A percentile compares a stretch with the other conserved stretches of the same genome.
phyloP scores from a whole-genome alignment of 2,329 filamentous ascomycete species.

The Anisogramma anomala region DNA sequence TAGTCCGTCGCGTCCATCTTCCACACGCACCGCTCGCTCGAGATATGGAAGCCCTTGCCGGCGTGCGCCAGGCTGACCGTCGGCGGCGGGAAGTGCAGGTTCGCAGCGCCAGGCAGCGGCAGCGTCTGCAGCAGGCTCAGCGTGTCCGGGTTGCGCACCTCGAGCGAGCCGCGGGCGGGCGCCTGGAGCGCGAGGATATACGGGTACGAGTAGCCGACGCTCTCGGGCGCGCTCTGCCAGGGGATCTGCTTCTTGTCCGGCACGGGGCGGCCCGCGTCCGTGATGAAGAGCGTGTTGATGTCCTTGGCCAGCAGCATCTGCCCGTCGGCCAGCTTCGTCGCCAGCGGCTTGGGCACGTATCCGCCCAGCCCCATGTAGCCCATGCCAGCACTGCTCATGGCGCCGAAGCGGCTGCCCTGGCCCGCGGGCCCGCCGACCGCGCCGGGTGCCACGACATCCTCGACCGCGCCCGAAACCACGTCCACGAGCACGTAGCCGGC shows the following conservation, averaged over 20 bases:
- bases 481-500: conserved; percentile 85
- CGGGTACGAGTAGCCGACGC: conserved; percentile 91
- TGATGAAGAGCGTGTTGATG: conserved; percentile 87
- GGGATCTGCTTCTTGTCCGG: conserved; percentile 74
- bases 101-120: conserved; percentile 65
- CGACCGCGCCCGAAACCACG: conserved; percentile 59
- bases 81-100: conserved; percentile 83
- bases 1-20: conserved; percentile 91
- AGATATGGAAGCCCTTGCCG: conserved; percentile 88
- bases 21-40: conserved; percentile 86
- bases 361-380: conserved; percentile 92
- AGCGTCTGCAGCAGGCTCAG: conserved; percentile 82
- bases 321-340: conserved; percentile 68
- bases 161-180: conserved; percentile 69
- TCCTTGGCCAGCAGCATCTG: conserved; percentile 94
- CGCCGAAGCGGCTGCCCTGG: conserved; percentile 66
- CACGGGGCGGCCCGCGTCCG: conserved; percentile 67
- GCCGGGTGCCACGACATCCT: conserved; percentile 69
- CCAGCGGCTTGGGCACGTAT: conserved; percentile 82
- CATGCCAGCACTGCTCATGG: conserved; percentile 77
- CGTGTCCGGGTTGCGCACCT: conserved; percentile 87
- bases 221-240: conserved; percentile 79
- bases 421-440: conserved; percentile 53
- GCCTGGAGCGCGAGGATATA: conserved; percentile 83
- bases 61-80: conserved; percentile 91